These are phyloP conservation scores for Annulohypoxylon maeteangense DNA, from an alignment of 495 filamentous ascomycete genomes.

Conservation along the genomic window DNA sequence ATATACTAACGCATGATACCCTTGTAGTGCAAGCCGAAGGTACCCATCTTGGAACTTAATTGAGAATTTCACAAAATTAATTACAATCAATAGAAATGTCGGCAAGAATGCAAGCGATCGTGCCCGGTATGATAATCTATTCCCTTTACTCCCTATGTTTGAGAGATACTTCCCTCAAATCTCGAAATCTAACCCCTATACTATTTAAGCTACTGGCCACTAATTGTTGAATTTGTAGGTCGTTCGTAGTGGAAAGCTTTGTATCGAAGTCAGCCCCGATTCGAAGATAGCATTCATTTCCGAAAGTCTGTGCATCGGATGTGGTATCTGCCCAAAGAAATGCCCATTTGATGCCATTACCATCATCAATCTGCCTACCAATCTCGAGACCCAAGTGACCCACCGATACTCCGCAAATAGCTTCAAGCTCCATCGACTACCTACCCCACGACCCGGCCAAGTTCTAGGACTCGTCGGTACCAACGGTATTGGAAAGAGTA, in stretches of 20 bases:
- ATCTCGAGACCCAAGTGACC: constrained; percentile 95
- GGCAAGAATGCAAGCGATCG: constrained; percentile 99
- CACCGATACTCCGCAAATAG: constrained; percentile 99
- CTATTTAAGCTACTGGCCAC: background rate
- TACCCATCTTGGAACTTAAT: constrained; percentile 48
- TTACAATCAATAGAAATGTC: constrained; percentile 74
- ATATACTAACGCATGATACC: constrained; percentile 41
- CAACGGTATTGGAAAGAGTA: constrained; percentile 99
- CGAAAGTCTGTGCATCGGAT: constrained; percentile 93
- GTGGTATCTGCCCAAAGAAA: constrained; percentile 99
- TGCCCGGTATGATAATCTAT: constrained; percentile 70
- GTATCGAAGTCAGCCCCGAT: constrained; percentile 88
- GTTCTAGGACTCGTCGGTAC: constrained; percentile 98
- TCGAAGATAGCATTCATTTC: constrained; percentile 99
- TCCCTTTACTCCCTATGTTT: background rate
- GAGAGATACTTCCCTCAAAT: background rate
- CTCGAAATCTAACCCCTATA: background rate
- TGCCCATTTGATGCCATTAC: constrained; percentile 99
- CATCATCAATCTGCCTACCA: constrained; percentile 99
- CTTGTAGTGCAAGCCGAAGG: constrained; percentile 97
- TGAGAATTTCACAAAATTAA: background rate
- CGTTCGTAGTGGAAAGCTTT: constrained; percentile 95
- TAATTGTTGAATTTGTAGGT: constrained; percentile 53
- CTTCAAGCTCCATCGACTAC: constrained; percentile 97
- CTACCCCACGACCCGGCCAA: constrained; percentile 93